Percentiles rank a stretch among this genome's conserved stretches.
These are phyloP conservation scores for Penicillium vulpinum DNA, from an alignment of 2,329 filamentous ascomycete species.

Conservation along the genomic window DNA sequence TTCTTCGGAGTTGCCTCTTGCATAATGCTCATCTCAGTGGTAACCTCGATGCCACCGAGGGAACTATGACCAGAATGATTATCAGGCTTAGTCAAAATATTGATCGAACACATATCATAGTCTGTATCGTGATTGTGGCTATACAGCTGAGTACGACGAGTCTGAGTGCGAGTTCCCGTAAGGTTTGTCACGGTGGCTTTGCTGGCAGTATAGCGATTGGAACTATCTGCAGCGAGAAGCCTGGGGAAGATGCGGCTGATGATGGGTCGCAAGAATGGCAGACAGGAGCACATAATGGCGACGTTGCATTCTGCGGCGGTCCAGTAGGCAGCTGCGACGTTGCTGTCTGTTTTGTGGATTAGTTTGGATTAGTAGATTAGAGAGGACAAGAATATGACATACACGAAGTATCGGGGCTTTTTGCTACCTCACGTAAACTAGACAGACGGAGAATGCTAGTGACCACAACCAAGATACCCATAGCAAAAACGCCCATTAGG, in stretches of 20 bases:
- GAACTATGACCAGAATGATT: conserved; percentile 12
- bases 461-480: conserved; percentile 43
- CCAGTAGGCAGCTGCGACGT: conserved; percentile 46
- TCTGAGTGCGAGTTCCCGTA: conserved; percentile 15
- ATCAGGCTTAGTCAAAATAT: conserved; percentile 22
- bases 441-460: conserved; percentile 35
- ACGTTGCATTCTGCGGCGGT: conserved; percentile 46
- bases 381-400: neutral
- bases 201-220: conserved; percentile 25
- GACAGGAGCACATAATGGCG: conserved; percentile 44
- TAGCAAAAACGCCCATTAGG: conserved; percentile 44
- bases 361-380: neutral
- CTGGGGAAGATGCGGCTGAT: conserved; percentile 43
- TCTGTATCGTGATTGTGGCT: conserved; percentile 25
- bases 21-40: conserved; percentile 31
- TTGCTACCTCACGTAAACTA: conserved; percentile 27
- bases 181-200: conserved; percentile 15
- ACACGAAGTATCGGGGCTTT: conserved; percentile 32
- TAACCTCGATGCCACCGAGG: conserved; percentile 33
- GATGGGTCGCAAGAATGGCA: conserved; percentile 42
- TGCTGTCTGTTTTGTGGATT: conserved; percentile 20
- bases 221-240: conserved; percentile 31
- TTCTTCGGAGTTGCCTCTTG: conserved; percentile 23
- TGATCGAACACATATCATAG: conserved; percentile 31
- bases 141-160: conserved; percentile 21